A percentile compares a stretch with the other conserved stretches of the same genome.
Conservation (phyloP, 805 yeast genomes). For the Ogataea neopini region DNA sequence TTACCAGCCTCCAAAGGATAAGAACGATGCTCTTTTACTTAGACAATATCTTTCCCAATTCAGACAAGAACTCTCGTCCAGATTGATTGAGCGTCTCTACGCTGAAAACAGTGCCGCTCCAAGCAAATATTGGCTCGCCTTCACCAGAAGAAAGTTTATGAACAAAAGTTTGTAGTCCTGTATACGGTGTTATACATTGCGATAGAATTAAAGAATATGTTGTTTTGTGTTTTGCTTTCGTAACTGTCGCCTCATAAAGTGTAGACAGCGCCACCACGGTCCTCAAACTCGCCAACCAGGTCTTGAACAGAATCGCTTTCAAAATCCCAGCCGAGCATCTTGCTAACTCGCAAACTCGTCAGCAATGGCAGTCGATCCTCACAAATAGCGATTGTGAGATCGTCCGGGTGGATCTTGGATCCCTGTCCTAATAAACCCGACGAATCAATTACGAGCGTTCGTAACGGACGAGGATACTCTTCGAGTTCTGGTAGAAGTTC, state of each 20-base stretch:
- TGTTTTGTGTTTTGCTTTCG: not conserved
- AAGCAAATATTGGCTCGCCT: constrained; percentile 93
- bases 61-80: constrained; percentile 87
- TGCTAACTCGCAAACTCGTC: constrained; percentile 63
- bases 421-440: constrained; percentile 87
- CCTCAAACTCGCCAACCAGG: constrained; percentile 68
- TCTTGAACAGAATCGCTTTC: constrained; percentile 60
- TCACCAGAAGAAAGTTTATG: constrained; percentile 94
- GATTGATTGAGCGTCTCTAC: constrained; percentile 76
- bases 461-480: constrained; percentile 46
- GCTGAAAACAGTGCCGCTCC: constrained; percentile 60
- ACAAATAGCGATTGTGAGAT: constrained; percentile 77
- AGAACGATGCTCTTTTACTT: constrained; percentile 75
- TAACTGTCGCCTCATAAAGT: constrained; percentile 31
- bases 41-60: constrained; percentile 85
- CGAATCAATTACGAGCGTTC: constrained; percentile 69
- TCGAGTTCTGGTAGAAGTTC: constrained; percentile 40
- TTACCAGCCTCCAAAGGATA: constrained; percentile 70
- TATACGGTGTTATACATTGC: constrained; percentile 1
- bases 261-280: constrained; percentile 75
- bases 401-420: constrained; percentile 82
- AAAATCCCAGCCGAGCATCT: constrained; percentile 85
- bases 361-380: constrained; percentile 76
- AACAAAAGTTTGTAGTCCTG: constrained; percentile 66
- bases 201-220: constrained; percentile 2